These are phyloP conservation scores for Skeletonema tropicum DNA, from an alignment of 108 stramenopile species.

Conservation along the genomic window DNA sequence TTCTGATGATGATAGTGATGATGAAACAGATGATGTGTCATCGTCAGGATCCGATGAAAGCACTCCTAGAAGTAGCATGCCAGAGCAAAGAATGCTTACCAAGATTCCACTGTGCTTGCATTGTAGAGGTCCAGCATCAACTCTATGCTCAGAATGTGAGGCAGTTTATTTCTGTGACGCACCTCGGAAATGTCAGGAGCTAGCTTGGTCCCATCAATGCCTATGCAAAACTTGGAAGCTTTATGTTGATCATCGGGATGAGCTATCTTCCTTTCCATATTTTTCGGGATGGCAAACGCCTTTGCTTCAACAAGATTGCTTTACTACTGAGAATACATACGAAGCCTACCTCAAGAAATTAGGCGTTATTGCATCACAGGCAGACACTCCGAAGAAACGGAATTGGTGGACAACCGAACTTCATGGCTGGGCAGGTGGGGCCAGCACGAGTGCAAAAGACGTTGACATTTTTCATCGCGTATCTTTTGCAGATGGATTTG, in stretches of 20 bases:
- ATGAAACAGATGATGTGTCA: conserved; percentile 18
- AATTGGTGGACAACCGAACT: conserved; percentile 83
- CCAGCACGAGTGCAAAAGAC: conserved; percentile 57
- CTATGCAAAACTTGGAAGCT: conserved; percentile 78
- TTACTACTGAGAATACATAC: conserved; percentile 65
- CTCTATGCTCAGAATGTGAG: conserved; percentile 60
- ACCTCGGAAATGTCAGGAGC: conserved; percentile 43
- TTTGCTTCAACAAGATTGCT: conserved; percentile 56
- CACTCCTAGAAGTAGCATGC: background rate
- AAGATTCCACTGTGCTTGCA: conserved; percentile 73
- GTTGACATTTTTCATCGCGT: conserved; percentile 58
- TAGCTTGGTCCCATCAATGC: conserved; percentile 82
- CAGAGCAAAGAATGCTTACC: conserved; percentile 28
- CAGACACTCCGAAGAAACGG: background rate
- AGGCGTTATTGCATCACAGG: conserved; percentile 24
- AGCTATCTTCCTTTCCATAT: conserved; percentile 63
- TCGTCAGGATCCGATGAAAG: conserved; percentile 31
- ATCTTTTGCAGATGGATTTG: conserved; percentile 74
- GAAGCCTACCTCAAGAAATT: conserved; percentile 51
- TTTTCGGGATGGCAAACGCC: conserved; percentile 59
- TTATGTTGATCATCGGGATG: conserved; percentile 57
- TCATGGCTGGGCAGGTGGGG: conserved; percentile 80
- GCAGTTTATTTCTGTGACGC: conserved; percentile 77
- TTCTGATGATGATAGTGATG: conserved; percentile 23
- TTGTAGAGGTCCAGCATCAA: conserved; percentile 67